These are phyloP conservation scores for Monotropa hypopitys DNA, from an alignment of 179 eudicot species.

Conservation along the genomic window DNA sequence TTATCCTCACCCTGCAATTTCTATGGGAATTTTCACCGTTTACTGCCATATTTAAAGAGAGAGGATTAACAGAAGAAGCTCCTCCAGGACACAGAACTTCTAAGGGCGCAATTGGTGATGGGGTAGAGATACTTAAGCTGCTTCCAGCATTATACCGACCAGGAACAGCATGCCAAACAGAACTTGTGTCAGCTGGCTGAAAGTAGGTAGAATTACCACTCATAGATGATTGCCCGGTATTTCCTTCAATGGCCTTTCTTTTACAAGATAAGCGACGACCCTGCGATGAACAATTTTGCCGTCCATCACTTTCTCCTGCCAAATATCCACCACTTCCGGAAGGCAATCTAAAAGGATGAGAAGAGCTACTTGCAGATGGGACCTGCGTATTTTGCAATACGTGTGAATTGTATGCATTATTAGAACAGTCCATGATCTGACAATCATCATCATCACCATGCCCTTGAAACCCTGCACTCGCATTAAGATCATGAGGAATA, in stretches of 20 bases:
- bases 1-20: constrained; percentile 43
- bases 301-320: constrained; percentile 36
- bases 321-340: constrained; percentile 35
- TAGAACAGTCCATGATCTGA: constrained; percentile 25
- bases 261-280: constrained; percentile 60
- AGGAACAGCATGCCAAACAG: constrained; percentile 36
- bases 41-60: constrained; percentile 19
- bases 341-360: constrained; percentile 31
- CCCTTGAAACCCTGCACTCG: constrained; percentile 28
- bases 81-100: too few species aligned
- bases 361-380: constrained; percentile 30
- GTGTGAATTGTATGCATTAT: too few species aligned
- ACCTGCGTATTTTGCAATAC: constrained; percentile 18
- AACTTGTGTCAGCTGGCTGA: constrained; percentile 30
- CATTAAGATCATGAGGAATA: constrained; percentile 31
- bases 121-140: constrained; percentile 19
- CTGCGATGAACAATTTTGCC: constrained; percentile 46
- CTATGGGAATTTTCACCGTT: constrained; percentile 38
- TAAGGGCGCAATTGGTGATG: too few species aligned
- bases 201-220: constrained; percentile 35
- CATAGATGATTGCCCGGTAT: constrained; percentile 60
- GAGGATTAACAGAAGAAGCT: constrained; percentile 28
- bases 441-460: constrained; percentile 23
- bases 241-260: constrained; percentile 60
- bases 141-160: constrained; percentile 25